Conservation (phyloP, 1,284 basidiomycete genomes). For the Xerocomus nothofagi region DNA sequence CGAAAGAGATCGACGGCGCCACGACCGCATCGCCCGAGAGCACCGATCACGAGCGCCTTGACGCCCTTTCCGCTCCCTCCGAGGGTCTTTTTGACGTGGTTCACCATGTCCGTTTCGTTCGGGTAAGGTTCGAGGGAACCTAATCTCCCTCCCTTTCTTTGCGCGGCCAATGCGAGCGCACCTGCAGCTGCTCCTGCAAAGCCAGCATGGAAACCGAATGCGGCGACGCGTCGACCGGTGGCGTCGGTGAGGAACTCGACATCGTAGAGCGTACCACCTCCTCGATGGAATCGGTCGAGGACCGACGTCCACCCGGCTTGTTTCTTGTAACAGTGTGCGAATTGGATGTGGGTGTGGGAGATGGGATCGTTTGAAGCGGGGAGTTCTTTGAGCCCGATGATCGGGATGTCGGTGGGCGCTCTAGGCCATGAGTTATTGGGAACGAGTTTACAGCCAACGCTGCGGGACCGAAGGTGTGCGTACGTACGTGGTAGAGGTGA, state of each 20-base stretch:
- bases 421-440: constrained; percentile 89
- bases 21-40: constrained; percentile 93
- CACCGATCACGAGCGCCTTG: constrained; percentile 94
- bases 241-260: constrained; percentile 94
- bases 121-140: constrained; percentile 76
- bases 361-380: constrained; percentile 79
- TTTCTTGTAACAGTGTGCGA: constrained; percentile 98
- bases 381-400: constrained; percentile 97
- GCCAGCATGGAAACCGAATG: constrained; percentile 98
- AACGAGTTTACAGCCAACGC: constrained; percentile 88
- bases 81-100: constrained; percentile 66
- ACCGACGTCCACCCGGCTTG: constrained; percentile 94
- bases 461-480: constrained; percentile 31
- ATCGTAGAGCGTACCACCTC: constrained; percentile 91
- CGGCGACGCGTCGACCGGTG: constrained; percentile 89
- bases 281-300: constrained; percentile 85
- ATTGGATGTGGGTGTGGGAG: constrained; percentile 96
- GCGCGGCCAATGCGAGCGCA: constrained; percentile 78
- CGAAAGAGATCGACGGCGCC: constrained; percentile 95
- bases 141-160: constrained; percentile 60
- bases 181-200: constrained; percentile 97
- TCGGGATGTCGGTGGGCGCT: constrained; percentile 75
- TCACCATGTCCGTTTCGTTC: constrained; percentile 83
- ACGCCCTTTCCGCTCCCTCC: constrained; percentile 75
- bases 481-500: neutral